Conservation (phyloP, 2,329 filamentous ascomycete species). For the Capronia epimyces region DNA sequence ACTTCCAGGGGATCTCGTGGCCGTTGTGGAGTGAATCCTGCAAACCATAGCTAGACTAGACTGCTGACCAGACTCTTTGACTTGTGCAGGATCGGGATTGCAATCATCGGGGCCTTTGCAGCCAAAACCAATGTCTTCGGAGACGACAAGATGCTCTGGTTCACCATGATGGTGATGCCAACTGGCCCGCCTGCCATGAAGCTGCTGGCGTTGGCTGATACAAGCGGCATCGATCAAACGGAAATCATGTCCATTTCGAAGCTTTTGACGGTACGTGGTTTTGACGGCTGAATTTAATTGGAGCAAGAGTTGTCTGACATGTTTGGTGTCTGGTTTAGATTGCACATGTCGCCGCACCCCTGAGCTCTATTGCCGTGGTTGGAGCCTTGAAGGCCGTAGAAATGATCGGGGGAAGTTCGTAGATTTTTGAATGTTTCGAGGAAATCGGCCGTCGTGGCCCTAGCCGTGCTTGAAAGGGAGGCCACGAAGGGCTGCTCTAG, state of each 20-base stretch:
- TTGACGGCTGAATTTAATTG: neutral
- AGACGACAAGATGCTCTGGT: slow-evolving; percentile 60
- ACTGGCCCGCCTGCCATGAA: slow-evolving; percentile 52
- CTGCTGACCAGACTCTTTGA: neutral
- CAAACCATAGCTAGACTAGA: neutral
- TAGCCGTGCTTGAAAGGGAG: too few relatives aligned
- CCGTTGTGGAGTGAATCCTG: too few relatives aligned
- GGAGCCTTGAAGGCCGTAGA: neutral
- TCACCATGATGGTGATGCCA: slow-evolving; percentile 56
- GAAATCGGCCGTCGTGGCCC: too few relatives aligned
- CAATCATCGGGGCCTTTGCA: slow-evolving; percentile 51
- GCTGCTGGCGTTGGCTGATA: slow-evolving; percentile 44
- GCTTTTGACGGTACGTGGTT: slow-evolving; percentile 34
- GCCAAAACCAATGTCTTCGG: slow-evolving; percentile 48
- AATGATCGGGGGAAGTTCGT: neutral
- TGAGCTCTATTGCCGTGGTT: neutral
- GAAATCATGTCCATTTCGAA: slow-evolving; percentile 52
- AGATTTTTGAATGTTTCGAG: neutral
- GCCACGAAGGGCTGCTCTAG: too few relatives aligned
- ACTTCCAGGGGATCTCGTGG: too few relatives aligned
- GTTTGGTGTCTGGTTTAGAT: neutral
- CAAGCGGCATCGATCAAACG: slow-evolving; percentile 37
- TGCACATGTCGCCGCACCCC: neutral
- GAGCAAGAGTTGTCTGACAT: neutral
- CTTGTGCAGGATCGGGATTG: slow-evolving; percentile 42